These are phyloP conservation scores for Penicillium soppii DNA, from an alignment of 495 filamentous ascomycete species.

Conservation along the genomic window DNA sequence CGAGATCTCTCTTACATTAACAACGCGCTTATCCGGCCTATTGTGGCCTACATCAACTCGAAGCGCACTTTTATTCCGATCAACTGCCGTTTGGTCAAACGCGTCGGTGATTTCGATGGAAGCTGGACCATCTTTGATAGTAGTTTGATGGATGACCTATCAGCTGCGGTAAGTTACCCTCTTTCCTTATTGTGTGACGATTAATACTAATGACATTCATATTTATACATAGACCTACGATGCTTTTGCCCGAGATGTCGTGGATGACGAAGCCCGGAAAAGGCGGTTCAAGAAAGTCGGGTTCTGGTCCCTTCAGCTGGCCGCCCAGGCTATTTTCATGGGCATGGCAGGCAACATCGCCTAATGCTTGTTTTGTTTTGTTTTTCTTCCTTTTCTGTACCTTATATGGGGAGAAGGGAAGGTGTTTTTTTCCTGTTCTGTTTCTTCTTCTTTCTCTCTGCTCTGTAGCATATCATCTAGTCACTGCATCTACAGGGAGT, in stretches of 20 bases:
- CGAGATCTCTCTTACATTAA: conserved; percentile 91
- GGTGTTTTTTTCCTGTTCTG: conserved; percentile 27
- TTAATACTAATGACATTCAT: conserved; percentile 19
- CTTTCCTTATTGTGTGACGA: background rate
- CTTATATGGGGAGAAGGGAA: no score
- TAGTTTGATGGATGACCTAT: conserved; percentile 93
- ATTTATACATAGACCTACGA: conserved; percentile 67
- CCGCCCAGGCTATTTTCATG: conserved; percentile 91
- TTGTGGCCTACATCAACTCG: conserved; percentile 98
- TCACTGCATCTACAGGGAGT: background rate
- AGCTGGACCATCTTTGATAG: conserved; percentile 95
- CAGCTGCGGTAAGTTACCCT: conserved; percentile 63
- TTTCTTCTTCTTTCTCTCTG: background rate
- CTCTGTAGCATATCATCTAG: no score
- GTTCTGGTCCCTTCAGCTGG: conserved; percentile 88
- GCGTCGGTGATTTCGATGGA: conserved; percentile 83
- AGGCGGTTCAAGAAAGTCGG: conserved; percentile 93
- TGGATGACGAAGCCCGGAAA: conserved; percentile 79
- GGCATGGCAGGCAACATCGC: conserved; percentile 88
- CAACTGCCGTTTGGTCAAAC: conserved; percentile 90
- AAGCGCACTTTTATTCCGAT: conserved; percentile 91
- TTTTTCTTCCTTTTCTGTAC: background rate
- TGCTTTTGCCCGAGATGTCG: conserved; percentile 85
- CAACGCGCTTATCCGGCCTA: conserved; percentile 89
- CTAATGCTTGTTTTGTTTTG: conserved; percentile 41